A percentile compares a stretch with the other conserved stretches of the same genome.
Evolutionary conservation across 2,329 filamentous ascomycete genomes (phyloP).

Genomic region (Fusarium domesticum): DNA sequence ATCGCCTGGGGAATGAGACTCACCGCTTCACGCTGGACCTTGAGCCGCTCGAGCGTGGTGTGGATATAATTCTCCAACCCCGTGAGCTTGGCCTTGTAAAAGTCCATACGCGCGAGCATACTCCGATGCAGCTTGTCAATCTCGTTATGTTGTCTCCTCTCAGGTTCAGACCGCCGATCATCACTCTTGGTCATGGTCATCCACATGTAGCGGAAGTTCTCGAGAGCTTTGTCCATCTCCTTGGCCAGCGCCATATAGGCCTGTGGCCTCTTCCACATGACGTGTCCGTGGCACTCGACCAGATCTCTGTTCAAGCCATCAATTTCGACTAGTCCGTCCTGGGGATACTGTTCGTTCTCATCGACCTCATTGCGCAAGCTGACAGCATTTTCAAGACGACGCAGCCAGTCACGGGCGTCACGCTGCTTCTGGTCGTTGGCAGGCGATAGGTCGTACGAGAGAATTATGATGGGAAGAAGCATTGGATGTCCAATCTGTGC

Average conservation of each 20-base stretch:
- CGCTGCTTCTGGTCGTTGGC: slow-evolving; percentile 60
- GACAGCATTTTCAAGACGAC: slow-evolving; percentile 59
- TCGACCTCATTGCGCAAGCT: slow-evolving; percentile 60
- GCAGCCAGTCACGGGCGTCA: slow-evolving; percentile 60
- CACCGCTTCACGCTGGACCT: slow-evolving; percentile 60
- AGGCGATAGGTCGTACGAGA: slow-evolving; percentile 55
- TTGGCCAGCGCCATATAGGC: slow-evolving; percentile 54
- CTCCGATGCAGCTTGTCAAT: slow-evolving; percentile 49
- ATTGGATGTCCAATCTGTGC: slow-evolving; percentile 55
- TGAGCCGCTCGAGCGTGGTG: slow-evolving; percentile 58
- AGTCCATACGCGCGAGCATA: slow-evolving; percentile 54
- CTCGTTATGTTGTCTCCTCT: slow-evolving; percentile 31
- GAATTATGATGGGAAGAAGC: slow-evolving; percentile 56
- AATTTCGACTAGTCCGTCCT: slow-evolving; percentile 51
- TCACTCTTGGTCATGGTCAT: slow-evolving; percentile 13
- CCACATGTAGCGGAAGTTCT: slow-evolving; percentile 38
- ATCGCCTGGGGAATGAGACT: slow-evolving; percentile 24
- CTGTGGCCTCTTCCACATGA: slow-evolving; percentile 61
- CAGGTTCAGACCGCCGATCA: slow-evolving; percentile 20
- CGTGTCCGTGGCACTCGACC: slow-evolving; percentile 61
- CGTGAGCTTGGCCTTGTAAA: slow-evolving; percentile 58
- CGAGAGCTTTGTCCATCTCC: slow-evolving; percentile 49
- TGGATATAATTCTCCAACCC: slow-evolving; percentile 62
- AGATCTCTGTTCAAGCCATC: slow-evolving; percentile 60
- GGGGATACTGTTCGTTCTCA: slow-evolving; percentile 53